Evolutionary conservation across 2,329 filamentous ascomycete species (phyloP), one percentile per base, ranked within the genome.

Genomic region (Sclerotinia borealis): DNA sequence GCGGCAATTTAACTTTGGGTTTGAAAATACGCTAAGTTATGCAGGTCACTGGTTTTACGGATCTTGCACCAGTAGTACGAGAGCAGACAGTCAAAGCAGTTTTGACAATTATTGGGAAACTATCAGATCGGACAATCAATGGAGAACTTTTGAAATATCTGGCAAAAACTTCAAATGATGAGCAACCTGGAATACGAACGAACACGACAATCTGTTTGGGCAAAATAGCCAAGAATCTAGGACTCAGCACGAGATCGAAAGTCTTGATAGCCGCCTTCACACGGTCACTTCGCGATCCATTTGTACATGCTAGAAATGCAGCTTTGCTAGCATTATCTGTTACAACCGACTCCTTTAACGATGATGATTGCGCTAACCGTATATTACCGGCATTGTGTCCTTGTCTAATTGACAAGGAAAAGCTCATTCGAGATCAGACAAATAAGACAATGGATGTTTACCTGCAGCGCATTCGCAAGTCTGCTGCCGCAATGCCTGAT

Each of bases 201-300:
- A 99, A 99, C 75, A 99, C 95, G 0, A 99, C 95, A 1, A 99
- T 99, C 63, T 98, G 93, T 74, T 79, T 99, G 0, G 95, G 95
- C 27, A 98, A 97, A 73, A 97, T 99, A 70, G 93, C 95, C 17
- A 93, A 92, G 70, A 90, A 96, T 71, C 80, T 99, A 1, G 91
- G 92, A 1, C 80, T 84, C 1, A 81, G 90, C 68, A 91, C 90
- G 4, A 84, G 95, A 66, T 83, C 90, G 54, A 99, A 98, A 76
- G 93, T 99, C 0, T 84, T 99, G 31, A 89, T 93, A 59, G 95
- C 95, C 9, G 95, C 95, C 0, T 99, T 99, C 72, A 88, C 90
- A 3, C 86, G 95, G 31, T 92, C 95, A 0, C 81, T 98, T 4
- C 84, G 93, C 56, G 95, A 99, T 75, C 95, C 95, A 0, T 99